phyloP scores from a whole-genome alignment of 1,284 basidiomycete genomes.

The Apiotrichum brassicae region DNA sequence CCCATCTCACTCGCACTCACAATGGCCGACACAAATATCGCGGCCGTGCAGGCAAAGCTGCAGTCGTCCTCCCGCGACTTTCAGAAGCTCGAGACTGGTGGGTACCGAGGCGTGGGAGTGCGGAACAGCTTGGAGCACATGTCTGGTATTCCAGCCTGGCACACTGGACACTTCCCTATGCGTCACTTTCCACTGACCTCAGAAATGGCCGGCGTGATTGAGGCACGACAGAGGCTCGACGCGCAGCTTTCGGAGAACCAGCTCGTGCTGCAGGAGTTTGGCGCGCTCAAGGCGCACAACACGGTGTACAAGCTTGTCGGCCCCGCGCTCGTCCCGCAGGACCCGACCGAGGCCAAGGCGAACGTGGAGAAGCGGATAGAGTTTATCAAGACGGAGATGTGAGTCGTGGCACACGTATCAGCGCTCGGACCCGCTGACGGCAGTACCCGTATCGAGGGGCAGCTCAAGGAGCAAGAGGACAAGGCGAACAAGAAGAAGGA shows the following conservation, averaged over 20 bases:
- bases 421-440: conserved; percentile 1
- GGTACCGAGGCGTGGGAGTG: conserved; percentile 13
- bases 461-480: conserved; percentile 66
- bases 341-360: conserved; percentile 74
- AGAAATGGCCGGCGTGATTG: conserved; percentile 66
- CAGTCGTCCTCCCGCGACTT: conserved; percentile 65
- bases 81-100: conserved; percentile 64
- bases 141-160: no score
- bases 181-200: no score
- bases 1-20: background rate
- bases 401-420: conserved; percentile 34
- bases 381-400: conserved; percentile 89
- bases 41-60: conserved; percentile 46
- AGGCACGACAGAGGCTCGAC: conserved; percentile 73
- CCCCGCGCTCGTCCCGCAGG: conserved; percentile 84
- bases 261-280: conserved; percentile 88
- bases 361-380: conserved; percentile 89
- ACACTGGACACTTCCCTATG: no score
- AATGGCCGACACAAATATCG: conserved; percentile 33
- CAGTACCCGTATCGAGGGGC: conserved; percentile 72
- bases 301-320: conserved; percentile 88
- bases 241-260: conserved; percentile 89
- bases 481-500: conserved; percentile 70
- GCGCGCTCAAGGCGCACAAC: conserved; percentile 66
- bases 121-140: no score